Conservation (phyloP, 2,329 filamentous ascomycete genomes). For the Beauveria sp. region DNA sequence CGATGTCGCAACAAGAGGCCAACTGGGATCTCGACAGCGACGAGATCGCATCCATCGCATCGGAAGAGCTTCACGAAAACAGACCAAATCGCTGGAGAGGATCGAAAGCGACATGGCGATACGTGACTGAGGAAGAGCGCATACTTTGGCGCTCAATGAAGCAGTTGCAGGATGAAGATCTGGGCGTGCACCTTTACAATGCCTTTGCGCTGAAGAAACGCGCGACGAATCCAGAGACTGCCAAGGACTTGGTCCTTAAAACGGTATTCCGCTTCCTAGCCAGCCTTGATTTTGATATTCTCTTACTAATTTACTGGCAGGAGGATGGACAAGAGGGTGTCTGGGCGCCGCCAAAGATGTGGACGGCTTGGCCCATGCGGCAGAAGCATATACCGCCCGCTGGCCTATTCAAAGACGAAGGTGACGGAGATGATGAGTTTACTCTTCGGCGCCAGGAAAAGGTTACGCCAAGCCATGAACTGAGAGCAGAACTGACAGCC, state of each 20-base stretch:
- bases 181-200: slow-evolving; percentile 74
- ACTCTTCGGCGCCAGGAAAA: slow-evolving; percentile 39
- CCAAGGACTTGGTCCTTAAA: slow-evolving; percentile 21
- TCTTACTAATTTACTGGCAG: slow-evolving; percentile 14
- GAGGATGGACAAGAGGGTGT: slow-evolving; percentile 22
- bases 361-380: slow-evolving; percentile 81
- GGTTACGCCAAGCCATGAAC: slow-evolving; percentile 45
- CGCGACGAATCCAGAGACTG: slow-evolving; percentile 19
- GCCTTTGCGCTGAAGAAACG: slow-evolving; percentile 56
- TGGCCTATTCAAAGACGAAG: slow-evolving; percentile 38
- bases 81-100: slow-evolving; percentile 71
- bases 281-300: background rate
- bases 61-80: slow-evolving; percentile 36
- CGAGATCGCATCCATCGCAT: slow-evolving; percentile 38
- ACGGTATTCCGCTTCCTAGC: slow-evolving; percentile 18
- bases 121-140: slow-evolving; percentile 54
- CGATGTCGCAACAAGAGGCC: slow-evolving; percentile 15
- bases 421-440: slow-evolving; percentile 42
- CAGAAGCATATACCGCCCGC: slow-evolving; percentile 52
- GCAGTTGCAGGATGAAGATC: slow-evolving; percentile 54
- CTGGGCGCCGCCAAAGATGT: slow-evolving; percentile 50
- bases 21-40: slow-evolving; percentile 38
- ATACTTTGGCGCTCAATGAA: slow-evolving; percentile 56
- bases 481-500: slow-evolving; percentile 66
- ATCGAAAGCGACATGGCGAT: slow-evolving; percentile 56